Percentiles rank a stretch among this genome's conserved stretches.
These are phyloP conservation scores for Gymnopilus dilepis DNA, from an alignment of 768 basidiomycete species.

Conservation along the genomic window DNA sequence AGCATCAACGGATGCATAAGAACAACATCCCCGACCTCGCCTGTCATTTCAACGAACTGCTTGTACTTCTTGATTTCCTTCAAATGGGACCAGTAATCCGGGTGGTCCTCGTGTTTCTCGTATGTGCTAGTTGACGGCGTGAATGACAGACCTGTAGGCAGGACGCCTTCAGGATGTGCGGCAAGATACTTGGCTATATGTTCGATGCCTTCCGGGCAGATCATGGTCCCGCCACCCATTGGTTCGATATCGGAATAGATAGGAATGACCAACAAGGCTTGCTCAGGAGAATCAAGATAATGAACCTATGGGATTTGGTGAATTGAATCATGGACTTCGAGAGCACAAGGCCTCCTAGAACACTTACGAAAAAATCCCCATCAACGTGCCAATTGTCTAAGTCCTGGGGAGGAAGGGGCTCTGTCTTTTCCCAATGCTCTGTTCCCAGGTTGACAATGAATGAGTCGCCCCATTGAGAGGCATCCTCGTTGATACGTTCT, in stretches of 20 bases:
- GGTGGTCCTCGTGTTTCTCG: conserved; percentile 41
- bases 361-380: conserved; percentile 60
- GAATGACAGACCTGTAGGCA: conserved; percentile 49
- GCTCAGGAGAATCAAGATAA: conserved; percentile 70
- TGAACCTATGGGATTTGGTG: too few species aligned
- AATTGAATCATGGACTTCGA: too few species aligned
- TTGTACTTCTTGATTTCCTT: conserved; percentile 46
- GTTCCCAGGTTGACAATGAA: conserved; percentile 69
- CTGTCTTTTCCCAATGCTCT: conserved; percentile 42
- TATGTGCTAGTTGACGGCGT: conserved; percentile 49
- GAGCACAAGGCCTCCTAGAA: too few species aligned
- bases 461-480: conserved; percentile 58
- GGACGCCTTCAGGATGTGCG: conserved; percentile 56
- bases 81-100: conserved; percentile 50
- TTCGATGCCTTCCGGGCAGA: conserved; percentile 60
- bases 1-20: conserved; percentile 69
- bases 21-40: conserved; percentile 66
- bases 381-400: conserved; percentile 71
- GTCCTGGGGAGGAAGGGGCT: conserved; percentile 42
- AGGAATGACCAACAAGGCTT: conserved; percentile 66
- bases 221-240: conserved; percentile 63
- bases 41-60: conserved; percentile 60
- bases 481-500: conserved; percentile 57
- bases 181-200: conserved; percentile 56
- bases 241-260: conserved; percentile 62